Percentiles rank a stretch among this genome's conserved stretches.
Conservation (phyloP, 345 rosid species). For the Moringa oleifera region DNA sequence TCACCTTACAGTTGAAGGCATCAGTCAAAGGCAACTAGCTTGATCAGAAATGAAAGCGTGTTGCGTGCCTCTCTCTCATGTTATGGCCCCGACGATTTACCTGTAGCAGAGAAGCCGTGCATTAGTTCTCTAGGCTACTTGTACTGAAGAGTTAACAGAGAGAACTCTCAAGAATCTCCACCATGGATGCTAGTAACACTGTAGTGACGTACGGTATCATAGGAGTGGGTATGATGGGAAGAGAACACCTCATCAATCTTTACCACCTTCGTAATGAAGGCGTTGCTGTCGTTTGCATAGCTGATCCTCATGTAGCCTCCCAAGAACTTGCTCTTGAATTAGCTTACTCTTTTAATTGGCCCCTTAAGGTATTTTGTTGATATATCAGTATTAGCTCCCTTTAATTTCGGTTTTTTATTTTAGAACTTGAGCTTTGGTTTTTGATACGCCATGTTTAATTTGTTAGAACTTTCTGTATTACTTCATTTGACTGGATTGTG, state of each 20-base stretch:
- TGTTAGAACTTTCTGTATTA: neutral
- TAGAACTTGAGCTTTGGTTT: neutral
- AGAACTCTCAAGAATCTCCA: neutral
- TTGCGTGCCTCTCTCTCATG: too few species aligned
- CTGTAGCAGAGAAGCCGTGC: too few species aligned
- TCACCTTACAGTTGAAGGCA: too few species aligned
- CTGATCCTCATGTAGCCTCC: conserved; percentile 82
- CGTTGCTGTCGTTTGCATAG: conserved; percentile 58
- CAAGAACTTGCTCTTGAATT: conserved; percentile 53
- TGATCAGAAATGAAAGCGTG: too few species aligned
- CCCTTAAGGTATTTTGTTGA: conserved; percentile 51
- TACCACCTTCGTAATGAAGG: conserved; percentile 68
- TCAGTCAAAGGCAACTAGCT: too few species aligned
- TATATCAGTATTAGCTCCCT: neutral
- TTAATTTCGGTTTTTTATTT: too few species aligned
- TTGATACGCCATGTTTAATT: too few species aligned
- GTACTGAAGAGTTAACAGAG: too few species aligned
- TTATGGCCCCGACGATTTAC: too few species aligned
- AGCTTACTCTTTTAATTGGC: conserved; percentile 60
- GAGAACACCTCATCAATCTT: conserved; percentile 87
- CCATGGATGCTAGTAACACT: conserved; percentile 17
- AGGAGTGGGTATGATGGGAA: conserved; percentile 98
- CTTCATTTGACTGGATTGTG: neutral
- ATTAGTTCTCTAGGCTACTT: too few species aligned
- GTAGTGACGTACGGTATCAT: conserved; percentile 70